Conservation (phyloP, 2,329 filamentous ascomycete genomes). For the Dothistroma septosporum region DNA sequence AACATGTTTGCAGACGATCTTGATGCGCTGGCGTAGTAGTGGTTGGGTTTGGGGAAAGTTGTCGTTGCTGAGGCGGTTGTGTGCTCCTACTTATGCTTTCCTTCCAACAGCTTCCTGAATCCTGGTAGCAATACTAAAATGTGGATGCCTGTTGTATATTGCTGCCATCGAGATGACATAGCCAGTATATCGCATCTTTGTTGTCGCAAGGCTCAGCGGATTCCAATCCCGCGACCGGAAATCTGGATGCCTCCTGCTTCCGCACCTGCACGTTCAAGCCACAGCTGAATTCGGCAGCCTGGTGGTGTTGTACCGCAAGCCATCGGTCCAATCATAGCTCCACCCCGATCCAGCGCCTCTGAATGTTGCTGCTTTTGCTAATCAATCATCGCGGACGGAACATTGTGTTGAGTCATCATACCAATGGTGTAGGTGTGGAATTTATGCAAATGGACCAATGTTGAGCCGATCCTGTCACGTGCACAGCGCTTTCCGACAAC, state of each 20-base stretch:
- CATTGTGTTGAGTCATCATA: not conserved
- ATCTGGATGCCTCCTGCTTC: not conserved
- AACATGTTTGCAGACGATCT: not conserved
- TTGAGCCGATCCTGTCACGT: not conserved
- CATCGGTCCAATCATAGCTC: not conserved
- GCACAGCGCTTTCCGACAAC: not conserved
- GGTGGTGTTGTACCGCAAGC: not conserved
- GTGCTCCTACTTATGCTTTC: not conserved
- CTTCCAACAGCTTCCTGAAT: not conserved
- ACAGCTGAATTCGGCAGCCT: not conserved
- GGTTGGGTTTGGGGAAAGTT: not conserved
- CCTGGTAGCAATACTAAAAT: not conserved
- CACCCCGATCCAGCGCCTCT: not conserved
- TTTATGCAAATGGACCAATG: not conserved
- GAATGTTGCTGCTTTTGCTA: not conserved
- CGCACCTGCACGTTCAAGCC: not conserved
- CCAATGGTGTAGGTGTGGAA: not conserved
- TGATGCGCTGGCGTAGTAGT: not conserved
- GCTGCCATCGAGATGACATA: not conserved
- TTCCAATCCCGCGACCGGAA: not conserved
- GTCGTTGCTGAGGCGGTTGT: not conserved
- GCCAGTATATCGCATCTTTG: not conserved
- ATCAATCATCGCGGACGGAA: not conserved
- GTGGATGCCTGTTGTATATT: not conserved
- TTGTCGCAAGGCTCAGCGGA: not conserved